A percentile compares a stretch with the other conserved stretches of the same genome.
phyloP scores from a whole-genome alignment of 1,284 basidiomycete species.

The Phlebopus sp. region DNA sequence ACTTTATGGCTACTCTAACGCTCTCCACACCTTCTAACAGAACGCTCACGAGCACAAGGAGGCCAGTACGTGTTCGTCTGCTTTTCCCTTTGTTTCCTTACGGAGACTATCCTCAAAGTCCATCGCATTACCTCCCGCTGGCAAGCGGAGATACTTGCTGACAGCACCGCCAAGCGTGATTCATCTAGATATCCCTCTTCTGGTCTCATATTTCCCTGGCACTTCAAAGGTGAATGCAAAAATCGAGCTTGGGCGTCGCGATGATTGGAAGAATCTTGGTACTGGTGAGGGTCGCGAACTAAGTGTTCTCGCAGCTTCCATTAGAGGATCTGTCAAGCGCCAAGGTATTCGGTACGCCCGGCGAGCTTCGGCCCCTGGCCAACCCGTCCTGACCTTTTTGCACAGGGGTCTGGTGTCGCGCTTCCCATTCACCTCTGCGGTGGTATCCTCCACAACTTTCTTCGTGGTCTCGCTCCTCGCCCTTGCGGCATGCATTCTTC shows the following conservation, averaged over 20 bases:
- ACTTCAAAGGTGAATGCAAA: conserved; percentile 49
- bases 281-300: conserved; percentile 67
- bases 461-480: conserved; percentile 32
- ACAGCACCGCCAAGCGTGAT: conserved; percentile 41
- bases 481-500: conserved; percentile 50
- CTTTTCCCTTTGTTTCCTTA: conserved; percentile 5
- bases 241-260: conserved; percentile 64
- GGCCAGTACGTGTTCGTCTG: conserved; percentile 53
- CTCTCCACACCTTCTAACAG: conserved; percentile 56
- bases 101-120: conserved; percentile 39
- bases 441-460: conserved; percentile 41
- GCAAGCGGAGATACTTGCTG: conserved; percentile 31
- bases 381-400: background rate
- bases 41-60: conserved; percentile 55
- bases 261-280: conserved; percentile 66
- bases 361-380: conserved; percentile 14
- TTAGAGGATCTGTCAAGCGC: conserved; percentile 60
- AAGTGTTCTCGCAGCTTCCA: conserved; percentile 55
- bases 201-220: conserved; percentile 49
- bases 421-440: conserved; percentile 56
- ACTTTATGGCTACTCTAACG: conserved; percentile 72
- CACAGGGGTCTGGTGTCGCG: conserved; percentile 64
- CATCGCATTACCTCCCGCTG: conserved; percentile 49
- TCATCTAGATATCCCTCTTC: conserved; percentile 50
- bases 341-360: conserved; percentile 60